phyloP scores from a whole-genome alignment of 2,329 filamentous ascomycete species.

The Phyllosticta citribraziliensis region DNA sequence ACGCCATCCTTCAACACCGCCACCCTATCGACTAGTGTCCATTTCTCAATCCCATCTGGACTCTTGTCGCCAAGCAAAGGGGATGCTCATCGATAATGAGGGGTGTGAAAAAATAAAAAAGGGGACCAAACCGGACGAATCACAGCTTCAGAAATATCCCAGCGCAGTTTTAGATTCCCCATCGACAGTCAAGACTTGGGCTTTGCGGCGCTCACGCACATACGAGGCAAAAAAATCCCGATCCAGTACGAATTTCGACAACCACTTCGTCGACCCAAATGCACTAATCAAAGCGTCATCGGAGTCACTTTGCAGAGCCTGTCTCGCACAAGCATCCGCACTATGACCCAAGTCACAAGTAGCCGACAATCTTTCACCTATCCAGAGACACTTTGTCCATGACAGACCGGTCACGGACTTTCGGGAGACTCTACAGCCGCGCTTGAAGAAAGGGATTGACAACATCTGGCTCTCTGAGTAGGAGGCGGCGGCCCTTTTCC shows the following conservation, averaged over 20 bases:
- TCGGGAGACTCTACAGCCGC: neutral
- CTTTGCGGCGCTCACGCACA: neutral
- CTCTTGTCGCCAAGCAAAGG: conserved; percentile 4
- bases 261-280: neutral
- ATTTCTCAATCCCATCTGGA: conserved; percentile 2
- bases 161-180: neutral
- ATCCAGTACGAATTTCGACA: neutral
- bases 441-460: neutral
- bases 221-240: neutral
- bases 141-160: neutral
- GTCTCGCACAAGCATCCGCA: neutral
- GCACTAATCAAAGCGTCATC: neutral
- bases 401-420: neutral
- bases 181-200: conserved; percentile 1
- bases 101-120: neutral
- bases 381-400: neutral
- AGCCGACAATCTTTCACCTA: neutral
- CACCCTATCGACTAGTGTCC: conserved; percentile 6
- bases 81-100: neutral
- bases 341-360: neutral
- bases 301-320: neutral
- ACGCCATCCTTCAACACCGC: neutral
- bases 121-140: neutral
- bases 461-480: neutral
- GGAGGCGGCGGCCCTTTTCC: neutral